Evolutionary conservation across 2,329 filamentous ascomycete species (phyloP).

Genomic region (Xylaria sp.): DNA sequence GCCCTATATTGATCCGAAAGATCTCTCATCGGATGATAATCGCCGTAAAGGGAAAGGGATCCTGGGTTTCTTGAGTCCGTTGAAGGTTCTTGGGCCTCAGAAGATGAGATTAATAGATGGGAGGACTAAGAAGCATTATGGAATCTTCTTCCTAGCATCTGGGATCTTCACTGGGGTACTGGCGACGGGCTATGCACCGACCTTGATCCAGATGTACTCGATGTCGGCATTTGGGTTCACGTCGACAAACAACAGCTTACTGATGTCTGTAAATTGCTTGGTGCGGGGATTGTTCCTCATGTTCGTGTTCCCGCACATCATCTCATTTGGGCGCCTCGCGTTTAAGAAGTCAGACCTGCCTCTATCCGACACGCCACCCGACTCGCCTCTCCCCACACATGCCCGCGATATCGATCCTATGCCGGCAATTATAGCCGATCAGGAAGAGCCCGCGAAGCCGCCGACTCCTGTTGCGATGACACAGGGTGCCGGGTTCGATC

Average conservation of each 20-base stretch:
- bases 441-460: slow-evolving; percentile 41
- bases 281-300: slow-evolving; percentile 45
- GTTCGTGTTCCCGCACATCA: slow-evolving; percentile 46
- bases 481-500: slow-evolving; percentile 42
- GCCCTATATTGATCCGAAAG: slow-evolving; percentile 43
- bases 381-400: slow-evolving; percentile 39
- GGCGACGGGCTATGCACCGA: slow-evolving; percentile 43
- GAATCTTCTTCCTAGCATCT: slow-evolving; percentile 39
- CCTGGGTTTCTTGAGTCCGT: slow-evolving; percentile 33
- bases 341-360: slow-evolving; percentile 30
- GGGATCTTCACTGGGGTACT: slow-evolving; percentile 44
- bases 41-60: slow-evolving; percentile 32
- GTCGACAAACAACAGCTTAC: slow-evolving; percentile 42
- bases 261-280: slow-evolving; percentile 40
- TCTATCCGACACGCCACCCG: slow-evolving; percentile 21
- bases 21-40: slow-evolving; percentile 34
- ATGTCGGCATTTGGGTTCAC: slow-evolving; percentile 42
- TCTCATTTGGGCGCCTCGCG: slow-evolving; percentile 38
- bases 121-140: slow-evolving; percentile 38
- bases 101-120: slow-evolving; percentile 39
- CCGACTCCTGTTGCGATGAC: slow-evolving; percentile 35
- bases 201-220: slow-evolving; percentile 45
- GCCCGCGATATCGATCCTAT: slow-evolving; percentile 40
- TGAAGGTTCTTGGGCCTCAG: slow-evolving; percentile 40
- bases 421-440: slow-evolving; percentile 20